Base-by-base conservation (phyloP, 2,329 filamentous ascomycete species). In the Scytalidium lignicola region DNA sequence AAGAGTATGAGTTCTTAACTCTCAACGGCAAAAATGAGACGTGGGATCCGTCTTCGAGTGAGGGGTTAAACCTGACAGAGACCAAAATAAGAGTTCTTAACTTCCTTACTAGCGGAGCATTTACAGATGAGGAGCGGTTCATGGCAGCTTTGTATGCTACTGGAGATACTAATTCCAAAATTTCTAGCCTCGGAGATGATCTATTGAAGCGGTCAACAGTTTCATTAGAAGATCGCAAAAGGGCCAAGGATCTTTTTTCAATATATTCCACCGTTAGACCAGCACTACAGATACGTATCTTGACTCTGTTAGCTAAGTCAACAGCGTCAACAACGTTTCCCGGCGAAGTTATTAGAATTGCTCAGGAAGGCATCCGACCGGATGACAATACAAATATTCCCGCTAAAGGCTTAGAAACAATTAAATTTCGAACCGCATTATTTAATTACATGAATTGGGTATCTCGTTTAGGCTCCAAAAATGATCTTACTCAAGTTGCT, bases 391-490 rank as follows among this genome's bases (percentile, higher is more conserved):
- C 58, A 42, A 65, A 62, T 45, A 44, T 62, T 42, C 59, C 64
- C 18, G 56, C 60, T 1, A 62, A 62, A 52, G 63, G 64, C 7
- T 56, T 65, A 15, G 90, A 96, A 66, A 82, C 82, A 2, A 79
- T 82, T 1, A 95, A 93, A 64, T 77, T 96, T 9, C 82, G 90
- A 56, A 85, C 83, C 42, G 88, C 91, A 1, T 76, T 96, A 3
- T 93, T 97, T 60, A 81, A 85, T 37, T 95, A 92, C 58, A 80
- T 95, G 49, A 88, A 89, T 46, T 97, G 91, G 81, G 82, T 93
- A 10, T 88, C 91, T 9, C 82, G 86, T 26, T 82, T 90, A 58
- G 88, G 85, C 7, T 77, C 82, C 0, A 59, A 70, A 23, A 69
- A 76, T 1, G 76, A 82, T 45, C 80, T 93, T 13, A 72, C 74